Evolutionary conservation across 139 green algal genomes (phyloP).

Genomic region (Diplosphaera chodatii): DNA sequence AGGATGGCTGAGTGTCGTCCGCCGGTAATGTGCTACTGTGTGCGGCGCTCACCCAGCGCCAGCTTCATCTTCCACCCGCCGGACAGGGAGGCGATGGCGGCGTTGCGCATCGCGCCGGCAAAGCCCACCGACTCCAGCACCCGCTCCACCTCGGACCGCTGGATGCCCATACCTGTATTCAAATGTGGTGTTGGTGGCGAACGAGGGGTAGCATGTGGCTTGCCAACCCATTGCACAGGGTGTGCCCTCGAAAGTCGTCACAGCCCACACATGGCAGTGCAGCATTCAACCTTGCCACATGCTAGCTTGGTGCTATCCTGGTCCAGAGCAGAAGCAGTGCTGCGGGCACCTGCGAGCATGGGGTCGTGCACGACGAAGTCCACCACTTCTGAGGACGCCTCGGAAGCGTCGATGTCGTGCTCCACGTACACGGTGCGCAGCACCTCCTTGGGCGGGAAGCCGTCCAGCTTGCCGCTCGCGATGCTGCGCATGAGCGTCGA

Average conservation of each 20-base stretch:
- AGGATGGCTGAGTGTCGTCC: too few species aligned
- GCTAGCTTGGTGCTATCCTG: too few species aligned
- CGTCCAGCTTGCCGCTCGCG: constrained; percentile 61
- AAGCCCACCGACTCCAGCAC: constrained; percentile 47
- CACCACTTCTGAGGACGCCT: constrained; percentile 16
- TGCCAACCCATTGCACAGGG: too few species aligned
- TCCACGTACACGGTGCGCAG: constrained; percentile 55
- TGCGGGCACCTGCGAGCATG: constrained; percentile 19
- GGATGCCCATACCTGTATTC: constrained; percentile 6
- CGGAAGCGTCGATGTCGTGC: constrained; percentile 53
- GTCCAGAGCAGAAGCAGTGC: too few species aligned
- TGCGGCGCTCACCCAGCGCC: constrained; percentile 34
- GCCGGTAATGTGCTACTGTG: too few species aligned
- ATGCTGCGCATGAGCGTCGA: constrained; percentile 68
- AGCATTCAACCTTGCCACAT: too few species aligned
- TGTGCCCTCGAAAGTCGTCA: too few species aligned
- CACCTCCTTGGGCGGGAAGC: constrained; percentile 55
- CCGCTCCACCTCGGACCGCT: constrained; percentile 22
- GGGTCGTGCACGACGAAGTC: constrained; percentile 43
- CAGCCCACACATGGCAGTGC: too few species aligned
- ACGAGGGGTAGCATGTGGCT: too few species aligned
- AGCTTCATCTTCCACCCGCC: constrained; percentile 80
- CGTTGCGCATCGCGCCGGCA: constrained; percentile 21
- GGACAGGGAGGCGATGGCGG: constrained; percentile 43
- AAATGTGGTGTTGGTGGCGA: too few species aligned